These are phyloP conservation scores for Hyphopichia wangnamkhiaoensis DNA, from an alignment of 1,139 yeast species.

Conservation along the genomic window DNA sequence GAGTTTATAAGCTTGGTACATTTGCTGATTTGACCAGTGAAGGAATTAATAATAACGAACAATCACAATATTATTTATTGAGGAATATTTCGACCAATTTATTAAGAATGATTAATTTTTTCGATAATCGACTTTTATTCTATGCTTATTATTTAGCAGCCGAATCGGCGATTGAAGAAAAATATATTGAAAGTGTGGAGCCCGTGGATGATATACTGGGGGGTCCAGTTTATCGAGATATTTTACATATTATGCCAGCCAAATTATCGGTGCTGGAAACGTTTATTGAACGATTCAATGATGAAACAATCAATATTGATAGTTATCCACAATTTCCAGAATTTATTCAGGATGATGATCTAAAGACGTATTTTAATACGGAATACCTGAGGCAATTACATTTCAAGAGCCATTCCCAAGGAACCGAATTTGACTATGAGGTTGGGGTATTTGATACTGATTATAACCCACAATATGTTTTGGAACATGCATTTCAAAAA, in stretches of 20 bases:
- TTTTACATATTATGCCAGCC: constrained; percentile 22
- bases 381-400: constrained; percentile 8
- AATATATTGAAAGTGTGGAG: constrained; percentile 17
- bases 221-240: constrained; percentile 15
- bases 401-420: constrained; percentile 9
- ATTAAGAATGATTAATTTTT: constrained; percentile 27
- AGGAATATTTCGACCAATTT: constrained; percentile 18
- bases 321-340: constrained; percentile 27
- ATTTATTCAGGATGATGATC: constrained; percentile 15
- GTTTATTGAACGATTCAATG: constrained; percentile 18
- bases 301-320: constrained; percentile 17
- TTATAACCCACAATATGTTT: constrained; percentile 25
- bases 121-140: constrained; percentile 28
- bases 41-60: not conserved
- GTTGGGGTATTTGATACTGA: constrained; percentile 28
- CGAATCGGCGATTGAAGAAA: constrained; percentile 19
- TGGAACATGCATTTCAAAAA: constrained; percentile 16
- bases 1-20: constrained; percentile 20
- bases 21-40: not conserved
- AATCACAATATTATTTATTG: not conserved
- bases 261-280: constrained; percentile 25
- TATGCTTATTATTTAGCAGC: constrained; percentile 27
- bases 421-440: constrained; percentile 16
- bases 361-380: constrained; percentile 7
- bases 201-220: not conserved